These are phyloP conservation scores for Rhododendron simsii DNA, from an alignment of 148 eudicot species.

Conservation along the genomic window DNA sequence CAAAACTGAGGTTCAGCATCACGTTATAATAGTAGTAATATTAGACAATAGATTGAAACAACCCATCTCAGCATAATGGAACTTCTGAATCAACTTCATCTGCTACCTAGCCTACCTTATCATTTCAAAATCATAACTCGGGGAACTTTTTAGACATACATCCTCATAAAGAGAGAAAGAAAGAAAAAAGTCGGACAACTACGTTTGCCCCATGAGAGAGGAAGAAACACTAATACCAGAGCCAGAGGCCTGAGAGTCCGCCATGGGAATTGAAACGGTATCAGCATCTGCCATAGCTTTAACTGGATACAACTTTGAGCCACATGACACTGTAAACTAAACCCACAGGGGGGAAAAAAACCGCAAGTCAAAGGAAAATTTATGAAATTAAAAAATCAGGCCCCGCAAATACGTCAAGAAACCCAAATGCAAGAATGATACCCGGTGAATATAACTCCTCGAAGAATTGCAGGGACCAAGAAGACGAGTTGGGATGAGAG, in stretches of 20 bases:
- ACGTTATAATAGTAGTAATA: not conserved
- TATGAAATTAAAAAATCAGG: no score
- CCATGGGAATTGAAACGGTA: constrained; percentile 8
- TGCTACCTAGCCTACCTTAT: not conserved
- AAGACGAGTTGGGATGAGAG: not conserved
- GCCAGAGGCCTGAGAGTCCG: constrained; percentile 26
- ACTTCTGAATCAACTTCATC: not conserved
- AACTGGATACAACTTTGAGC: constrained; percentile 14
- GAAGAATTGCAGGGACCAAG: not conserved
- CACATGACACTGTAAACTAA: constrained; percentile 5
- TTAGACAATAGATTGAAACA: not conserved
- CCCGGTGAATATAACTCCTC: not conserved
- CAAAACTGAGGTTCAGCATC: no score
- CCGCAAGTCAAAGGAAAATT: not conserved
- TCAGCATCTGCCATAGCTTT: constrained; percentile 33
- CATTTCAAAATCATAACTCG: not conserved
- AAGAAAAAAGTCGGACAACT: not conserved
- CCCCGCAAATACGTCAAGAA: not conserved
- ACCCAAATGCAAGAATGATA: not conserved
- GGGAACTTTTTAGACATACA: not conserved
- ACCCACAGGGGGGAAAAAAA: not conserved
- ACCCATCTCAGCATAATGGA: not conserved
- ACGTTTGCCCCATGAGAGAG: not conserved
- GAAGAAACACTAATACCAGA: constrained; percentile 9
- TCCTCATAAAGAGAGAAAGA: not conserved